A percentile compares a stretch with the other conserved stretches of the same genome.
Conservation (phyloP, 495 filamentous ascomycete species). For the Tuber magnatum region DNA sequence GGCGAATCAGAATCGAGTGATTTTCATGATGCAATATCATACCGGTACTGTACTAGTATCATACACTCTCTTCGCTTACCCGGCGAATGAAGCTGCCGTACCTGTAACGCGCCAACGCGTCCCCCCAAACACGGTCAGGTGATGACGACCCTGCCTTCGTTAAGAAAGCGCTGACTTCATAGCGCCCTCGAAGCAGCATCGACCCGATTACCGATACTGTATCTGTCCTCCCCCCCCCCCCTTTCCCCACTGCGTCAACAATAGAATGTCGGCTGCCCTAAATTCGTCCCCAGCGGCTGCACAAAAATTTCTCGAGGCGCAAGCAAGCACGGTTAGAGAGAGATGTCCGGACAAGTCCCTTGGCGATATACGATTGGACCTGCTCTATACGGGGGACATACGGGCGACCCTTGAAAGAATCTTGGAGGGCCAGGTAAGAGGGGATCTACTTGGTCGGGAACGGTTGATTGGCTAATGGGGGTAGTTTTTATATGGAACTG, state of each 20-base stretch:
- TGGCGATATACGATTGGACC: constrained; percentile 17
- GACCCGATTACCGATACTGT: background rate
- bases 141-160: background rate
- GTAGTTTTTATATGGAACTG: constrained; percentile 22
- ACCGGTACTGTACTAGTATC: too few species aligned
- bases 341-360: constrained; percentile 14
- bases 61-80: background rate
- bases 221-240: background rate
- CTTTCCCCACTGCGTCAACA: background rate
- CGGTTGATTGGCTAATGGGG: background rate
- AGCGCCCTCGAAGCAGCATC: constrained; percentile 4
- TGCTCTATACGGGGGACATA: constrained; percentile 11
- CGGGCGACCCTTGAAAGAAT: constrained; percentile 20
- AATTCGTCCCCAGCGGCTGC: background rate
- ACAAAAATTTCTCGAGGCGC: constrained; percentile 18
- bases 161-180: background rate
- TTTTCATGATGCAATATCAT: background rate
- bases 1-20: background rate
- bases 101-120: background rate
- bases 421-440: constrained; percentile 11
- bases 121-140: background rate
- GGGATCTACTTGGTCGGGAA: background rate
- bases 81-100: background rate
- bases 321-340: constrained; percentile 16
- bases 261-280: background rate